These are phyloP conservation scores for Ilex aquifolium DNA, from an alignment of 257 asterid species.

Conservation along the genomic window DNA sequence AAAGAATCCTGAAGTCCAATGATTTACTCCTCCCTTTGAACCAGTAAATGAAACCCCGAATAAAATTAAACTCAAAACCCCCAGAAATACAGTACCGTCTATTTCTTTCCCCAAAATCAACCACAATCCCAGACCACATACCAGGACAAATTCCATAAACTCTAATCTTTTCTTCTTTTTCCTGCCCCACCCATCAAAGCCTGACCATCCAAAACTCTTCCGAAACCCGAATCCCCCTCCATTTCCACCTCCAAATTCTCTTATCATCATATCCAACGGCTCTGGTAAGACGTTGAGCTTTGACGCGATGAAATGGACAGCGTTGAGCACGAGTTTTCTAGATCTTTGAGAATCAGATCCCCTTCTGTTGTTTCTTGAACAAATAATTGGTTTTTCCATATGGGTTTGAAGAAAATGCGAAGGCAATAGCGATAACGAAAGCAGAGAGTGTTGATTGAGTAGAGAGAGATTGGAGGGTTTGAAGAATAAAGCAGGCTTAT, in stretches of 20 bases:
- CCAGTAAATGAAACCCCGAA: slow-evolving; percentile 54
- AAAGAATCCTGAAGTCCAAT: slow-evolving; percentile 68
- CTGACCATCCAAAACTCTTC: slow-evolving; percentile 42
- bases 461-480: too few species aligned
- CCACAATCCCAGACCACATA: slow-evolving; percentile 39
- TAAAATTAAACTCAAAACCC: slow-evolving; percentile 39
- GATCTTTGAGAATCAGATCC: slow-evolving; percentile 35
- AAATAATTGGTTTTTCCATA: slow-evolving; percentile 25
- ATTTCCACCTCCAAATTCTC: slow-evolving; percentile 51
- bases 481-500: too few species aligned
- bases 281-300: slow-evolving; percentile 58
- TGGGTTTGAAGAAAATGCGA: background rate
- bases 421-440: background rate
- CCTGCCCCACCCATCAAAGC: slow-evolving; percentile 53
- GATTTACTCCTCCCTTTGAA: slow-evolving; percentile 49
- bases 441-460: too few species aligned
- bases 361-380: slow-evolving; percentile 42
- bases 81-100: slow-evolving; percentile 28
- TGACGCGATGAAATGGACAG: slow-evolving; percentile 64
- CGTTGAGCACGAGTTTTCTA: slow-evolving; percentile 38
- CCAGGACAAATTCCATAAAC: slow-evolving; percentile 33
- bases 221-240: slow-evolving; percentile 52
- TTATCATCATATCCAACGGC: slow-evolving; percentile 46
- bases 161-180: slow-evolving; percentile 28
- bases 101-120: slow-evolving; percentile 33